Base-by-base conservation (phyloP, 139 green algal species). In the Closterium sp. region DNA sequence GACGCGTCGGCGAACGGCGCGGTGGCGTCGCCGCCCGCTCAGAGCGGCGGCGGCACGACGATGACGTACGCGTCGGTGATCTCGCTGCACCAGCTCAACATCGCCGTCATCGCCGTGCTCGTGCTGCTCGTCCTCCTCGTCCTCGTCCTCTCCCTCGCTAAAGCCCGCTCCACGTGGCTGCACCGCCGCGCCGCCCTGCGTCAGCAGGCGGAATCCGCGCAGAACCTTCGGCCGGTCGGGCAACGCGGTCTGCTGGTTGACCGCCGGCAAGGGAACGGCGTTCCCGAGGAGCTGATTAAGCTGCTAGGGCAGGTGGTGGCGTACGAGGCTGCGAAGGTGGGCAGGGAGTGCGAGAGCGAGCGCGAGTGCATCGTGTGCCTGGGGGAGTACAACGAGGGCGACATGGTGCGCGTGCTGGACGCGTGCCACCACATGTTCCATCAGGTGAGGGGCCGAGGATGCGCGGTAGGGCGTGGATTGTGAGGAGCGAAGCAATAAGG, bases 341-440 rank as follows among this genome's bases (percentile, higher is more conserved):
- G 86, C 55, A n/a, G 86, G 86, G 86, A 89, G 32, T 32, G 86
- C n/a, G 86, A 89, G 86, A 84, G 28, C n/a, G 86, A 89, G 86
- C 55, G 86, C 31, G 86, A 89, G 86, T 89, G 86, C 86, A 89
- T 84, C 28, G 86, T 89, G 86, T 89, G 86, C 32, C 86, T 89
- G n/a, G 86, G n/a, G 86, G 86, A 89, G 86, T 89, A 89, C 19
- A 84, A 84, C 35, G 32, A 89, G n/a, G 86, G 86, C 16, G 86
- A 89, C 31, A 33, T 89, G 30, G n/a, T 32, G n/a, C 86, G 86
- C 35, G 66, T 84, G 30, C 86, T 89, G 3, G 31, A 89, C 86
- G 86, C 86, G 35, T 89, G 86, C 86, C 35, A 55, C 55, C 86
- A 89, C 86, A 33, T 31, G 31, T 89, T 89, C 86, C 86, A 89